Conservation (phyloP, 2,329 filamentous ascomycete genomes). For the Cercospora sp. region DNA sequence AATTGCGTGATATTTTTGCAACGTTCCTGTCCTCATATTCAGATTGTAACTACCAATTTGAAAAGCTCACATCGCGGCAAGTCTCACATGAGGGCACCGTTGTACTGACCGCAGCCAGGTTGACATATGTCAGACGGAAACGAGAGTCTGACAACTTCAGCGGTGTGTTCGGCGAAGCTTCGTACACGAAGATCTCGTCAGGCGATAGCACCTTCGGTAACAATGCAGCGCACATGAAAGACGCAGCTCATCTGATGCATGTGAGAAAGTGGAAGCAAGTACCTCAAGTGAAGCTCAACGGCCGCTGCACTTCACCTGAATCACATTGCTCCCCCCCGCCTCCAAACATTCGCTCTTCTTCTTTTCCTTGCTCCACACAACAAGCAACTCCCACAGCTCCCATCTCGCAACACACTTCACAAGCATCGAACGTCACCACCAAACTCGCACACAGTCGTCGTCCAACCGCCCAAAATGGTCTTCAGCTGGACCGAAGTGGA, state of each 20-base stretch:
- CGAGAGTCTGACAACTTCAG: neutral
- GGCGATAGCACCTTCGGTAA: neutral
- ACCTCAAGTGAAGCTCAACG: neutral
- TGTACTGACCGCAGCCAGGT: neutral
- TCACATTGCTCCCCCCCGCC: neutral
- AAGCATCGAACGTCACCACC: neutral
- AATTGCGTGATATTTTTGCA: neutral
- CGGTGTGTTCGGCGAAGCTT: neutral
- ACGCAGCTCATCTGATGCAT: neutral
- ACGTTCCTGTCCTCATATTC: neutral
- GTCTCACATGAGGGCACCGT: neutral
- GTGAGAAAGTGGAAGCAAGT: neutral
- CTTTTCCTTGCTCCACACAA: neutral
- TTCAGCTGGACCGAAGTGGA: slow-evolving; percentile 13
- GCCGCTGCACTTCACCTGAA: neutral
- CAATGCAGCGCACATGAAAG: neutral
- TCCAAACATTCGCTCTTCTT: neutral
- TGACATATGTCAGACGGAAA: neutral
- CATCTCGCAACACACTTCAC: neutral
- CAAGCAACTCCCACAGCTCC: neutral
- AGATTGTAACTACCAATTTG: neutral
- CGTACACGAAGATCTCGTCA: neutral
- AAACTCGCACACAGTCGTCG: neutral
- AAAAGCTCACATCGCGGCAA: neutral
- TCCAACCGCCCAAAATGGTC: neutral